Evolutionary conservation across 805 yeast genomes (phyloP).

Genomic region (Candida odintsovae): DNA sequence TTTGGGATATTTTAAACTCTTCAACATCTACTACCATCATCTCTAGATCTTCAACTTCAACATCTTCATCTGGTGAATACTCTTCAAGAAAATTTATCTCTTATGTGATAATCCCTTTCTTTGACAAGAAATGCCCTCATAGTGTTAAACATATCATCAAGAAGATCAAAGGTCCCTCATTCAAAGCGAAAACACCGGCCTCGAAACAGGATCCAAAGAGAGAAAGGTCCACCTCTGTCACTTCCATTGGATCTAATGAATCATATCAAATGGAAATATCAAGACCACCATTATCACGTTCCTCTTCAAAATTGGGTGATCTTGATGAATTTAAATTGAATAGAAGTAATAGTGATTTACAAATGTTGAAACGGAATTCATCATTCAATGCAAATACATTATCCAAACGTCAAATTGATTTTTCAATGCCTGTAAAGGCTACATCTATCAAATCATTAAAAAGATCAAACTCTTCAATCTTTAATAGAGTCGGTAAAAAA

Average conservation of each 20-base stretch:
- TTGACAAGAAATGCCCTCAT: conserved; percentile 41
- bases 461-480: conserved; percentile 17
- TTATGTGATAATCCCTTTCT: conserved; percentile 49
- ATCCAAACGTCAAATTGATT: conserved; percentile 22
- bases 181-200: not conserved
- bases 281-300: conserved; percentile 10
- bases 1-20: conserved; percentile 42
- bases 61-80: conserved; percentile 29
- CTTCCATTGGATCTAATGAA: conserved; percentile 1
- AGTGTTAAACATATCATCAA: conserved; percentile 40
- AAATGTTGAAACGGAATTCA: conserved; percentile 17
- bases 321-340: conserved; percentile 17
- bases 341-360: conserved; percentile 20
- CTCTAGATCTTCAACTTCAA: conserved; percentile 13
- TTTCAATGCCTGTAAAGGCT: conserved; percentile 17
- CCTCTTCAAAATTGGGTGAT: conserved; percentile 20
- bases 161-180: conserved; percentile 40
- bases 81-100: conserved; percentile 43
- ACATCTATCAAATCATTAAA: conserved; percentile 3
- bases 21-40: conserved; percentile 2
- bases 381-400: conserved; percentile 20
- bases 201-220: not conserved
- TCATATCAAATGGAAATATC: conserved; percentile 2
- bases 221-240: conserved; percentile 3
- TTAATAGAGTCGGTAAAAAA: conserved; percentile 24